Evolutionary conservation across 306 rosid species (phyloP).

Genomic region (Gynostemma pentaphyllum): DNA sequence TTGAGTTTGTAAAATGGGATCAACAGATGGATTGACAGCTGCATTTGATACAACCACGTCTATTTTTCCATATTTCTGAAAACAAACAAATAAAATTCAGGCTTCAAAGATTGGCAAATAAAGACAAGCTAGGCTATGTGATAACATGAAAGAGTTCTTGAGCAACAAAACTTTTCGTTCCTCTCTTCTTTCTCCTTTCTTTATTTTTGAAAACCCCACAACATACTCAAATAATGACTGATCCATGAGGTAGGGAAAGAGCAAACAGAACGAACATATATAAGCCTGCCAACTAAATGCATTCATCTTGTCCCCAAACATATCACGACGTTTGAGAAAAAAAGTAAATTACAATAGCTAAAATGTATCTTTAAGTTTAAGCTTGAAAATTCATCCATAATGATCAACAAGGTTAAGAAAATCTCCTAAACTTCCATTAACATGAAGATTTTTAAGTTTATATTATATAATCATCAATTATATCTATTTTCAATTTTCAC

Average conservation of each 20-base stretch:
- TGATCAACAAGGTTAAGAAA: background rate
- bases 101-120: background rate
- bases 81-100: slow-evolving; percentile 17
- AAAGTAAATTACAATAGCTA: background rate
- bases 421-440: background rate
- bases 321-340: background rate
- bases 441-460: background rate
- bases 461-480: background rate
- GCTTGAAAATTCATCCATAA: background rate
- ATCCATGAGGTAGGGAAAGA: background rate
- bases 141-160: background rate
- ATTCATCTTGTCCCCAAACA: background rate
- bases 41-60: slow-evolving; percentile 93
- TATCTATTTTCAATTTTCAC: background rate
- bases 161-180: background rate
- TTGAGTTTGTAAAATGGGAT: slow-evolving; percentile 44
- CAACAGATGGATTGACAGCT: slow-evolving; percentile 79
- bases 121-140: background rate
- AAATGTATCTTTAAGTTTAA: background rate
- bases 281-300: background rate
- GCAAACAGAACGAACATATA: background rate
- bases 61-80: slow-evolving; percentile 79
- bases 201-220: background rate
- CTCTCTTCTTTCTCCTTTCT: background rate
- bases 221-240: background rate